A percentile compares a stretch with the other conserved stretches of the same genome.
phyloP scores from a whole-genome alignment of 805 yeast species.

The Cyberlindnera suaveolens region DNA sequence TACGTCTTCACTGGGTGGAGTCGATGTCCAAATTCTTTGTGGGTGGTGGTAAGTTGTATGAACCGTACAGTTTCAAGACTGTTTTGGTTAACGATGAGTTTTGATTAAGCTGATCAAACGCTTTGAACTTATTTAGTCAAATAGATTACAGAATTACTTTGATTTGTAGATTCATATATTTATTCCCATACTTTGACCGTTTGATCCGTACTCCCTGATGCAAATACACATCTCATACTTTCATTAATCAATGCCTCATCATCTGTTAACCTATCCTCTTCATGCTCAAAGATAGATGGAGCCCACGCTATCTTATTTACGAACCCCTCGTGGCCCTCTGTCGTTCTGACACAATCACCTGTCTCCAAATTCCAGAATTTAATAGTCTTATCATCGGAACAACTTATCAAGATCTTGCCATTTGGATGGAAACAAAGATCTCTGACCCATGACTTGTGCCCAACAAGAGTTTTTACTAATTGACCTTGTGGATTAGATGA shows the following conservation, averaged over 20 bases:
- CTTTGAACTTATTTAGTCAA: no score
- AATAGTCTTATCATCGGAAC: slow-evolving; percentile 74
- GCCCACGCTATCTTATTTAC: slow-evolving; percentile 59
- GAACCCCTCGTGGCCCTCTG: slow-evolving; percentile 70
- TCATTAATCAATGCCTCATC: slow-evolving; percentile 30
- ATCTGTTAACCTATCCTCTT: slow-evolving; percentile 23
- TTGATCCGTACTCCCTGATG: slow-evolving; percentile 92
- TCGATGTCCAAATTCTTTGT: slow-evolving; percentile 97
- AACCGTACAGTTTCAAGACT: slow-evolving; percentile 67
- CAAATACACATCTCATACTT: slow-evolving; percentile 64
- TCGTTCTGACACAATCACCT: slow-evolving; percentile 42
- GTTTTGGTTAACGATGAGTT: slow-evolving; percentile 12
- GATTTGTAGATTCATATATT: not conserved
- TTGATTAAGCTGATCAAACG: not conserved
- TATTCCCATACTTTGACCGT: slow-evolving; percentile 83
- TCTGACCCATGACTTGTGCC: slow-evolving; percentile 86
- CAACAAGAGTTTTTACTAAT: slow-evolving; percentile 50
- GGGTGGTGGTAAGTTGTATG: slow-evolving; percentile 90
- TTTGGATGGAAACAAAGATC: slow-evolving; percentile 66
- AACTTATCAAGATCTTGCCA: slow-evolving; percentile 62
- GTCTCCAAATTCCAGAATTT: slow-evolving; percentile 68
- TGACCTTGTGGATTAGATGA: slow-evolving; percentile 55
- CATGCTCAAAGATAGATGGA: slow-evolving; percentile 28
- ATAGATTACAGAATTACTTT: not conserved
- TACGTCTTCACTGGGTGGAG: slow-evolving; percentile 99